phyloP scores from a whole-genome alignment of 75 land plant genomes.

The Chamaecyparis obtusa region DNA sequence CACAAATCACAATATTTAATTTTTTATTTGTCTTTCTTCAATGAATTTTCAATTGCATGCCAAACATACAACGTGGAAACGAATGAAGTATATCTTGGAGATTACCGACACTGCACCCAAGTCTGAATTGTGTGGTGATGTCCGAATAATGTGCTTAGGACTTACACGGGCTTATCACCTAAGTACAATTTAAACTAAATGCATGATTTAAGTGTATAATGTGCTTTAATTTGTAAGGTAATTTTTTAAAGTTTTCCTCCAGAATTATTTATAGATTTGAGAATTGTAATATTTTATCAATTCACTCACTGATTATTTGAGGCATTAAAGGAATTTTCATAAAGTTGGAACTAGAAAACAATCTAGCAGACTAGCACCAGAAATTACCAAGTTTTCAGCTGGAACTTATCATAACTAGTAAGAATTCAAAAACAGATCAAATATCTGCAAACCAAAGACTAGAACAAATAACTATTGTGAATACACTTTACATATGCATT shows the following conservation, averaged over 20 bases:
- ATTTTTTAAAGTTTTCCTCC: neutral
- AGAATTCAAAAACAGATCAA: too few relatives aligned
- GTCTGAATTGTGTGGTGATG: neutral
- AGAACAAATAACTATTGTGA: too few relatives aligned
- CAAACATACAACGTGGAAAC: neutral
- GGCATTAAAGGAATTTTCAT: neutral
- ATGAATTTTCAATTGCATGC: neutral
- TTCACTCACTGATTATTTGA: neutral
- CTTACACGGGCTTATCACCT: neutral
- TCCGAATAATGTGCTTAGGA: neutral
- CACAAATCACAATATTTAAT: neutral
- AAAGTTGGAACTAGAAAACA: neutral
- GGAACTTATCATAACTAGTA: too few relatives aligned
- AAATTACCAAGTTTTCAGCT: too few relatives aligned
- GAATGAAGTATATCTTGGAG: neutral
- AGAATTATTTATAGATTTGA: neutral
- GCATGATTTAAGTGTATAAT: neutral
- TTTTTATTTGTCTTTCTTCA: neutral
- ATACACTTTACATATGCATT: too few relatives aligned
- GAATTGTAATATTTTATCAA: neutral
- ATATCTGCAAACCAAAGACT: too few relatives aligned
- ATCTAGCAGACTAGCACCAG: too few relatives aligned
- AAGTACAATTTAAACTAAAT: neutral
- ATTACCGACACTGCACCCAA: too few relatives aligned
- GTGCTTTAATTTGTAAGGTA: neutral